These are phyloP conservation scores for Brassica juncea DNA, from an alignment of 345 rosid species.

Conservation along the genomic window DNA sequence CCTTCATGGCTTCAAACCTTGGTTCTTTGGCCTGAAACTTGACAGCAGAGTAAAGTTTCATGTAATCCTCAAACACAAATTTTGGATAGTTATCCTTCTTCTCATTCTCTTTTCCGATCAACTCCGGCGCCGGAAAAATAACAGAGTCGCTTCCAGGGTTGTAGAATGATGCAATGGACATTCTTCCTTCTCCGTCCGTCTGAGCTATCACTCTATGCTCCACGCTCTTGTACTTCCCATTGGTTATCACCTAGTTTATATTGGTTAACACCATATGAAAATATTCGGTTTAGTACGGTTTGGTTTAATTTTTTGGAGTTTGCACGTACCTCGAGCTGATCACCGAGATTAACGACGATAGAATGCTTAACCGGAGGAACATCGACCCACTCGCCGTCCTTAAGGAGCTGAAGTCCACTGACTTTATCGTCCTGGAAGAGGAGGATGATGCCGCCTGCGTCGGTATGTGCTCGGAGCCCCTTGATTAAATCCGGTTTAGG, in stretches of 20 bases:
- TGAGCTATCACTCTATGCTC: constrained; percentile 86
- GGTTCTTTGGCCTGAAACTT: constrained; percentile 95
- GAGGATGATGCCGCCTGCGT: constrained; percentile 93
- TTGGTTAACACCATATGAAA: background rate
- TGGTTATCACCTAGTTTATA: constrained; percentile 70
- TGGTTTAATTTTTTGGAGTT: constrained; percentile 2
- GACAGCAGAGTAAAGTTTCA: constrained; percentile 71
- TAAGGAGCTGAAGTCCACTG: constrained; percentile 93
- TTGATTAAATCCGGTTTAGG: constrained; percentile 88
- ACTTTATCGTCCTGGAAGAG: constrained; percentile 87
- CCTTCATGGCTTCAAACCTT: constrained; percentile 90
- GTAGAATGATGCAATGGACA: constrained; percentile 94
- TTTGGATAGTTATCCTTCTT: constrained; percentile 58
- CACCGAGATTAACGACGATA: constrained; percentile 90
- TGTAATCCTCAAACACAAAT: constrained; percentile 87
- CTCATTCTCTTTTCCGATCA: constrained; percentile 58
- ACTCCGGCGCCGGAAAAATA: constrained; percentile 71
- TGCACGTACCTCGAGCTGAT: constrained; percentile 74
- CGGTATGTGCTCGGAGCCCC: constrained; percentile 96
- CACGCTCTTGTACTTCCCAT: constrained; percentile 91
- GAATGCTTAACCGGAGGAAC: constrained; percentile 96
- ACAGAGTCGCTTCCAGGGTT: constrained; percentile 90
- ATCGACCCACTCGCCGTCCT: constrained; percentile 83
- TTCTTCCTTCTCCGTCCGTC: constrained; percentile 60
- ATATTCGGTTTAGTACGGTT: constrained; percentile 10